Evolutionary conservation across 2,329 filamentous ascomycete genomes (phyloP), one percentile per base, ranked within the genome.

Genomic region (Colletotrichum magnum): DNA sequence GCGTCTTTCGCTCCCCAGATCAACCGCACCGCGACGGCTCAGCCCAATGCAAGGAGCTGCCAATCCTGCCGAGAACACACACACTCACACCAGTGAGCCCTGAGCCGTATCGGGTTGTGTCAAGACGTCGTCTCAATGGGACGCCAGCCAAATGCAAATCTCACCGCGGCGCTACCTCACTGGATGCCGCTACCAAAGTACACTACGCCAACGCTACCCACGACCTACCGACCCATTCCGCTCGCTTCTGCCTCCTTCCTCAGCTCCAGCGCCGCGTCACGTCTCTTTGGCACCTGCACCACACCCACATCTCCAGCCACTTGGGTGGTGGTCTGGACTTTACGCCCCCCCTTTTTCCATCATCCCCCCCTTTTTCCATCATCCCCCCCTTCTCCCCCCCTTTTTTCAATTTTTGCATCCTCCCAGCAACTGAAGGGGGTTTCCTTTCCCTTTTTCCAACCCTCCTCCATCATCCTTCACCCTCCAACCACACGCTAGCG

Each of bases 81-180:
- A 32, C 28, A 28, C 41, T 60, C 56, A 39, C 41, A 62, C 21
- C 61, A 61, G 62, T 60, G 66, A 54, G 50, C 56, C 61, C 21
- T 52, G 32, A 48, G 45, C 15, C 57, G 45, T 24, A 6, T 36
- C 32, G 32, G 9, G 32, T 36, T 10, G 32, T 10, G 13, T 12
- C 56, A n/a, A 24, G 9, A 10, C 18, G 24, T 5, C 26, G 13
- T 15, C 12, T 21, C 28, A 47, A 48, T 41, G 7, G 54, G 36
- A 65, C 45, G 21, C 66, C 66, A 69, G 32, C 66, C 50, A 56
- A 66, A 68, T 68, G 65, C 66, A 60, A 59, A 60, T 66, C 61
- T 50, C 62, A 47, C 43, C 28, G 56, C 65, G 57, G 62, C 62
- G 56, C 66, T 69, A 62, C 18, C 59, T 24, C 16, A 62, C 47